phyloP scores from a whole-genome alignment of 495 filamentous ascomycete species.

The Aspergillus nanangensis region DNA sequence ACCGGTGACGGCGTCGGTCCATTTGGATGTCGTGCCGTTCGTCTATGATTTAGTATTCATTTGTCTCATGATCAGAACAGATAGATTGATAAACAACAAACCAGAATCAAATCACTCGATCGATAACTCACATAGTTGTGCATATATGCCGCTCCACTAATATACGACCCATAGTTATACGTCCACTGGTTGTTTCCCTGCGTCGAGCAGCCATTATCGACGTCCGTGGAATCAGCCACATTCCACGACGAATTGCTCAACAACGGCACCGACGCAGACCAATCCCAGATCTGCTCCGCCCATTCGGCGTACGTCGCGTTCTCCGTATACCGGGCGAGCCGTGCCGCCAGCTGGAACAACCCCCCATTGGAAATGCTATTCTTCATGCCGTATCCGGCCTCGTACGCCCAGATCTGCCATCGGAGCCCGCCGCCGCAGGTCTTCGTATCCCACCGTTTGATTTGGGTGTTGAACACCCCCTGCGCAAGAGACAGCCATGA shows the following conservation, averaged over 20 bases:
- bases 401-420: conserved; percentile 43
- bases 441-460: conserved; percentile 46
- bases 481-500: conserved; percentile 68
- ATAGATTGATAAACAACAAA: too few relatives aligned
- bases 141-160: conserved; percentile 64
- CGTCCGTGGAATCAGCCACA: conserved; percentile 52
- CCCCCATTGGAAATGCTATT: conserved; percentile 64
- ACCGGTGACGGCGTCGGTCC: conserved; percentile 52
- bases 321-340: conserved; percentile 66
- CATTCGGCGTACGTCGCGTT: conserved; percentile 67
- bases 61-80: conserved; percentile 11
- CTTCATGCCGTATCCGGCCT: conserved; percentile 51
- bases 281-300: conserved; percentile 67
- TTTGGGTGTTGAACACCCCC: conserved; percentile 66
- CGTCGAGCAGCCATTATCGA: conserved; percentile 42
- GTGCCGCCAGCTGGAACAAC: conserved; percentile 67
- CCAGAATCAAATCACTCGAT: too few relatives aligned
- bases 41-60: conserved; percentile 48
- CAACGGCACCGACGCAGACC: conserved; percentile 57
- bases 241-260: conserved; percentile 46
- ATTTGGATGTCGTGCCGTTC: conserved; percentile 46
- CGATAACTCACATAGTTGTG: conserved; percentile 52
- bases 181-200: conserved; percentile 56
- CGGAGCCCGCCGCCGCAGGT: conserved; percentile 44
- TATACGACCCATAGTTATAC: conserved; percentile 61